A percentile compares a stretch with the other conserved stretches of the same genome.
Evolutionary conservation across 2,329 filamentous ascomycete genomes (phyloP).

Genomic region (Neocatenulostroma microsporum): DNA sequence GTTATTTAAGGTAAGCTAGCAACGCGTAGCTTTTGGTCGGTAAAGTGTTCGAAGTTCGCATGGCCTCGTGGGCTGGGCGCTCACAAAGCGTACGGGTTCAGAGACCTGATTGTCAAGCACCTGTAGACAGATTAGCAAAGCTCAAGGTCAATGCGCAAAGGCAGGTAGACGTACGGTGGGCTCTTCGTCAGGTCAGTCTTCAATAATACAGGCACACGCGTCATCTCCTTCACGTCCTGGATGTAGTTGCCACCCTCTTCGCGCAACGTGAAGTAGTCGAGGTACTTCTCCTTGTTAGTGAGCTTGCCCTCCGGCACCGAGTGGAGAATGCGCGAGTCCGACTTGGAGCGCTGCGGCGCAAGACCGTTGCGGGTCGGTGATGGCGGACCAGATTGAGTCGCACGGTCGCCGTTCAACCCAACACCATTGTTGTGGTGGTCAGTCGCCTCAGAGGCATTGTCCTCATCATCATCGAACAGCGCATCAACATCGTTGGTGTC

Average conservation of each 20-base stretch:
- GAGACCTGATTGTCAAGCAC: constrained; percentile 73
- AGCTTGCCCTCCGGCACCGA: constrained; percentile 67
- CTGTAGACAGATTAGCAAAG: too few relatives aligned
- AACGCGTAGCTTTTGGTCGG: too few relatives aligned
- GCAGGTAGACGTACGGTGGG: constrained; percentile 75
- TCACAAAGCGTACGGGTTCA: constrained; percentile 66
- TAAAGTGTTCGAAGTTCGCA: too few relatives aligned
- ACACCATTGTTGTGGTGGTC: constrained; percentile 78
- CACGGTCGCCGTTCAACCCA: constrained; percentile 70
- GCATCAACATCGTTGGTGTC: constrained; percentile 89
- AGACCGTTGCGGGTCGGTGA: constrained; percentile 74
- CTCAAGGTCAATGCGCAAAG: too few relatives aligned
- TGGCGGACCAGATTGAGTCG: constrained; percentile 90
- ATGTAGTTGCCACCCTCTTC: constrained; percentile 95
- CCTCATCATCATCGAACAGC: constrained; percentile 77
- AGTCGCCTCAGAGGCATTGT: constrained; percentile 68
- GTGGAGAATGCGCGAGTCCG: constrained; percentile 82
- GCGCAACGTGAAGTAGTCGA: constrained; percentile 78
- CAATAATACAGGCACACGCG: constrained; percentile 89
- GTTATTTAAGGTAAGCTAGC: too few relatives aligned
- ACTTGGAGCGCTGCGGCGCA: constrained; percentile 76
- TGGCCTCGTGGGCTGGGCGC: constrained; percentile 2
- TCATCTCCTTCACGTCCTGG: constrained; percentile 98
- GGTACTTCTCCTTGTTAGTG: constrained; percentile 92
- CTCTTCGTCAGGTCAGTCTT: constrained; percentile 99